phyloP scores from a whole-genome alignment of 106 monocot genomes.

The Acorus calamus region DNA sequence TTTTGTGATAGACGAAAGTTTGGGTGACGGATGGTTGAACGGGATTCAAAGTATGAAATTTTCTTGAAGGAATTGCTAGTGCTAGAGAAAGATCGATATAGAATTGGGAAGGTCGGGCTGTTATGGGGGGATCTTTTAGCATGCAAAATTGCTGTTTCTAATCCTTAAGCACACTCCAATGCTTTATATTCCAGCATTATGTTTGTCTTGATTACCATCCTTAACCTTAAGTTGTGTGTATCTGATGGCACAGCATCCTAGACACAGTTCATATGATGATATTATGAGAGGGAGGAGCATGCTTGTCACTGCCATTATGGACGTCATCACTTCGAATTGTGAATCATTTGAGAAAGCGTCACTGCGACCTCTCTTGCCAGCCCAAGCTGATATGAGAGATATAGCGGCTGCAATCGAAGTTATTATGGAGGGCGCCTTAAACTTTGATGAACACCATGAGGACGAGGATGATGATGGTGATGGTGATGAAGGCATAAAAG shows the following conservation, averaged over 20 bases:
- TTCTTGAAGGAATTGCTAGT: no score
- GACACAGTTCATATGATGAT: conserved; percentile 46
- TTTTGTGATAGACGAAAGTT: no score
- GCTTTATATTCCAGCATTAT: not conserved
- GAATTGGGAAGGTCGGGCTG: no score
- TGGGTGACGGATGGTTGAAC: no score
- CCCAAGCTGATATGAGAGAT: conserved; percentile 73
- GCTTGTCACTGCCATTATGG: conserved; percentile 98
- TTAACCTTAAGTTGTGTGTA: conserved; percentile 16
- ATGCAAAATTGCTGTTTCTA: no score
- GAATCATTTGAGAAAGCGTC: conserved; percentile 44
- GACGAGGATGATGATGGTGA: conserved; percentile 33
- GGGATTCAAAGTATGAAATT: no score
- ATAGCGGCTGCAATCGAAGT: conserved; percentile 81
- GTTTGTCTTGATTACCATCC: conserved; percentile 5
- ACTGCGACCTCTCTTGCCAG: conserved; percentile 53
- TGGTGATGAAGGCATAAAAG: conserved; percentile 63
- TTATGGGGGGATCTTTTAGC: no score
- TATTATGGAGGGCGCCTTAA: conserved; percentile 74
- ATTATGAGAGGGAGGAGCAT: conserved; percentile 78
- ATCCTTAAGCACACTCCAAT: no score
- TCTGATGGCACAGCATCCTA: conserved; percentile 49
- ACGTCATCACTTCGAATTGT: conserved; percentile 83
- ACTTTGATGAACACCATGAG: conserved; percentile 45
- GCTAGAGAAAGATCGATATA: no score